Evolutionary conservation across 1,284 basidiomycete genomes (phyloP).

Genomic region (Flammula alnicola): DNA sequence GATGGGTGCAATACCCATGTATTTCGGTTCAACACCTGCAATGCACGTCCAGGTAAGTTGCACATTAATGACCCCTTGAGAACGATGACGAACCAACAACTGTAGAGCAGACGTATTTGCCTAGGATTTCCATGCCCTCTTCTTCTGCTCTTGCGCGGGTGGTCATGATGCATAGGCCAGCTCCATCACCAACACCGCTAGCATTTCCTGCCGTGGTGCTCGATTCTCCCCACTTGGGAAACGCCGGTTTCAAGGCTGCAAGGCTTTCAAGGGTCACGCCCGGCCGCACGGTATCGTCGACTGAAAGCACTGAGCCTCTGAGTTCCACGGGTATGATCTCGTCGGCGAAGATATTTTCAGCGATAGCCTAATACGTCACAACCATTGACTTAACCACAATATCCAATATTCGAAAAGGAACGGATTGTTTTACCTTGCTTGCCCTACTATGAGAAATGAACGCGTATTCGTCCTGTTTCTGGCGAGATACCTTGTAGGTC

Average conservation of each 20-base stretch:
- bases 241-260: slow-evolving; percentile 70
- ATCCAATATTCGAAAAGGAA: background rate
- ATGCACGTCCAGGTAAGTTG: slow-evolving; percentile 30
- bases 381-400: too few relatives aligned
- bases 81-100: slow-evolving; percentile 68
- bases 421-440: slow-evolving; percentile 49
- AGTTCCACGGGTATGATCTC: slow-evolving; percentile 83
- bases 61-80: slow-evolving; percentile 11
- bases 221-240: slow-evolving; percentile 77
- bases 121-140: slow-evolving; percentile 86
- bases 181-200: slow-evolving; percentile 94
- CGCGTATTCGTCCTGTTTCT: slow-evolving; percentile 84
- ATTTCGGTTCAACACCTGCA: slow-evolving; percentile 79
- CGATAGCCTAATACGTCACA: slow-evolving; percentile 54
- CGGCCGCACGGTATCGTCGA: slow-evolving; percentile 83
- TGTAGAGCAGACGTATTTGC: slow-evolving; percentile 84
- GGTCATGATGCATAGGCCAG: slow-evolving; percentile 88
- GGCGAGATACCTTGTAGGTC: slow-evolving; percentile 73
- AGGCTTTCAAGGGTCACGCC: slow-evolving; percentile 77
- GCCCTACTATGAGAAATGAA: slow-evolving; percentile 83
- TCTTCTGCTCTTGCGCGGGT: slow-evolving; percentile 83
- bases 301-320: slow-evolving; percentile 57
- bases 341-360: slow-evolving; percentile 70
- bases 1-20: slow-evolving; percentile 89
- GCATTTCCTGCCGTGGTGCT: slow-evolving; percentile 90